Conservation (phyloP, 1,284 basidiomycete species). For the Cryptococcus deneoformans region DNA sequence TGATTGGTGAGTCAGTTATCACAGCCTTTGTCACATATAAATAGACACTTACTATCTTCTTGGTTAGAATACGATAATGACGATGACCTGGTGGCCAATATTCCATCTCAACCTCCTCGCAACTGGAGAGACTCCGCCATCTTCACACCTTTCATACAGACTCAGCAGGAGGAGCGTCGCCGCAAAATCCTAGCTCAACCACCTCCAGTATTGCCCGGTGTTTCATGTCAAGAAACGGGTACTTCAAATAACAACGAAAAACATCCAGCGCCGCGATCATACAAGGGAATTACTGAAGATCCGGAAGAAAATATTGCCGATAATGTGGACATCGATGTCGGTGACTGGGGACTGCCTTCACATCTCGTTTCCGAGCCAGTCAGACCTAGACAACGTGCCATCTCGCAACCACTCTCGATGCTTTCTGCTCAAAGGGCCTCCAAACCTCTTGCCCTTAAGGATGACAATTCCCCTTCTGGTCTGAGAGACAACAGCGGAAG, state of each 20-base stretch:
- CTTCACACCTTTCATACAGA: constrained; percentile 27
- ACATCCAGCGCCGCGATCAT: background rate
- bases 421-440: constrained; percentile 16
- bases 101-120: constrained; percentile 12
- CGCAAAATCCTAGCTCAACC: constrained; percentile 16
- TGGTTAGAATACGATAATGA: constrained; percentile 46
- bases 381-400: background rate
- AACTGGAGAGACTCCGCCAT: constrained; percentile 37
- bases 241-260: background rate
- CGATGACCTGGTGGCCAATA: constrained; percentile 2
- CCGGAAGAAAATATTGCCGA: background rate
- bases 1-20: constrained; percentile 18
- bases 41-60: constrained; percentile 1
- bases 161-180: constrained; percentile 7
- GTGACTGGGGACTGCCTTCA: constrained; percentile 26
- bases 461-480: constrained; percentile 1
- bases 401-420: constrained; percentile 9
- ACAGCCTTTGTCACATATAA: background rate
- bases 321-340: constrained; percentile 7
- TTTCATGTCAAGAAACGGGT: too few relatives aligned
- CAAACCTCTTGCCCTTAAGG: constrained; percentile 17
- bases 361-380: constrained; percentile 18
- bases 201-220: constrained; percentile 6
- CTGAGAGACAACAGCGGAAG: background rate
- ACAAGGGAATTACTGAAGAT: background rate